Evolutionary conservation across 106 monocot species (phyloP).

Genomic region (Triglochin maritima): DNA sequence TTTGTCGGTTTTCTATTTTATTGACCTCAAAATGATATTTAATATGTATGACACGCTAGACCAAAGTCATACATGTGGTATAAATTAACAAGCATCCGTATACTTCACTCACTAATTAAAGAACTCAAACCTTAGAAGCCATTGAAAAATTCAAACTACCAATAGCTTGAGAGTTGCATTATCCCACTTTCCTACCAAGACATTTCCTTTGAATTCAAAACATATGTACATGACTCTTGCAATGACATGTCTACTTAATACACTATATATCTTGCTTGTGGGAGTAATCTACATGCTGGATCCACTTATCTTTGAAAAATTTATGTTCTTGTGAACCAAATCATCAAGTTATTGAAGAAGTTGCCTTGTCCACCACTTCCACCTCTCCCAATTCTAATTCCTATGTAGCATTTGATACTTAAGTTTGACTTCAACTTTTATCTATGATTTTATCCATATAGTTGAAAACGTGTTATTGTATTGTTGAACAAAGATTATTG

Average conservation of each 20-base stretch:
- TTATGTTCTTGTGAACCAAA: no score
- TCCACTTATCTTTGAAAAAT: no score
- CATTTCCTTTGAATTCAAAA: background rate
- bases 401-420: no score
- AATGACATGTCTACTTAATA: background rate
- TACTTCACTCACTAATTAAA: background rate
- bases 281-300: background rate
- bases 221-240: constrained; percentile 1
- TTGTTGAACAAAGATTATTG: no score
- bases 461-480: no score
- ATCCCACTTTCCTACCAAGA: background rate
- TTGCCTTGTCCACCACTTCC: background rate
- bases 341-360: background rate
- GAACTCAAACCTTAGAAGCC: background rate
- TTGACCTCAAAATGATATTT: no score
- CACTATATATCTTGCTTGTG: background rate
- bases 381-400: background rate
- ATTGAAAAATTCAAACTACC: background rate
- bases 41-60: no score
- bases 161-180: background rate
- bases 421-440: no score
- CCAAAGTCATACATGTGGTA: background rate
- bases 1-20: no score
- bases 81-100: background rate
- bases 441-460: no score